These are phyloP conservation scores for Monascus purpureus DNA, from an alignment of 495 filamentous ascomycete species.

Conservation along the genomic window DNA sequence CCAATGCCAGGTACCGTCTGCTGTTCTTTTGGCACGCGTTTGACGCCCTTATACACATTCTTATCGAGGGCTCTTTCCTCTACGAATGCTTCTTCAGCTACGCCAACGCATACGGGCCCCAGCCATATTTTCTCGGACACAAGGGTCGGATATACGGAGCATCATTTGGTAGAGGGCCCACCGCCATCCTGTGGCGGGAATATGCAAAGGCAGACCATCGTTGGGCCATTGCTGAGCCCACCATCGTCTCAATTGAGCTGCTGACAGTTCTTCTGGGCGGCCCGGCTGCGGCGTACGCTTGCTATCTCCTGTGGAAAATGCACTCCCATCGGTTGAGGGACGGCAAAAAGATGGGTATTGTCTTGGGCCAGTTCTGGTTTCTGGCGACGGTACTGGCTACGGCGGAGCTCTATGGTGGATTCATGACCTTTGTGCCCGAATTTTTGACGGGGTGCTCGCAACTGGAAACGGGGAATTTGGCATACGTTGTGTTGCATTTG, in stretches of 20 bases:
- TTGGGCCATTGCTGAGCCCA: conserved; percentile 69
- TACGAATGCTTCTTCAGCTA: conserved; percentile 85
- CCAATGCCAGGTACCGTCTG: conserved; percentile 39
- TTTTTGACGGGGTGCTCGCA: conserved; percentile 70
- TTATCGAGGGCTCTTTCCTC: conserved; percentile 80
- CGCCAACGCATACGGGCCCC: conserved; percentile 21
- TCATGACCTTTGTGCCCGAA: conserved; percentile 93
- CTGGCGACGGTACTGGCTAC: conserved; percentile 68
- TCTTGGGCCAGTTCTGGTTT: conserved; percentile 49
- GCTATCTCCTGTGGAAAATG: conserved; percentile 42
- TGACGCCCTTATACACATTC: conserved; percentile 76
- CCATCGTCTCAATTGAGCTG: conserved; percentile 69
- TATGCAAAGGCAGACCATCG: conserved; percentile 78
- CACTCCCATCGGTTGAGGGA: conserved; percentile 7
- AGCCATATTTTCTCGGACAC: conserved; percentile 38
- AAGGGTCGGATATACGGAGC: conserved; percentile 55
- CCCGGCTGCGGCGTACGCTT: conserved; percentile 55
- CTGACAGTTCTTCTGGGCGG: conserved; percentile 72
- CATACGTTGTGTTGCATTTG: conserved; percentile 81
- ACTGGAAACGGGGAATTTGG: conserved; percentile 66
- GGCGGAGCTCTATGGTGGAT: conserved; percentile 90
- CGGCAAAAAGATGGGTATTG: conserved; percentile 10
- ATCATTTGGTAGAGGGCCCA: conserved; percentile 48
- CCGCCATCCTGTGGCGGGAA: conserved; percentile 73
- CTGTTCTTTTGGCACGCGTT: conserved; percentile 95